Evolutionary conservation across 495 filamentous ascomycete species (phyloP).

Genomic region (Trichoderma virens): DNA sequence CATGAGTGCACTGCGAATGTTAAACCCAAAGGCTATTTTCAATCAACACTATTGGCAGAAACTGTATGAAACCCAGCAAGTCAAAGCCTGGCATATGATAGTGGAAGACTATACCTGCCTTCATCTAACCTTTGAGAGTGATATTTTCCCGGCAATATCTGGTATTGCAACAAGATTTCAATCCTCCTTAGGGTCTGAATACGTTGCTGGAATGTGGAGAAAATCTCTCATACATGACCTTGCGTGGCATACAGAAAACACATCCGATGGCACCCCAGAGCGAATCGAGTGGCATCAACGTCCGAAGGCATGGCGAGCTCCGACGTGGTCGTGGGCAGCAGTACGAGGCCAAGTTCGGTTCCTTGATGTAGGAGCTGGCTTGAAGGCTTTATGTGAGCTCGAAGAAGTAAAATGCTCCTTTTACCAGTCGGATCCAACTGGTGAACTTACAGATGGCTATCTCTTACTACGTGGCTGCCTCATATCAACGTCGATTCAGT

Average conservation of each 20-base stretch:
- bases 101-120: slow-evolving; percentile 15
- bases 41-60: not conserved
- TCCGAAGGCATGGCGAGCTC: slow-evolving; percentile 15
- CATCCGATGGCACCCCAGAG: not conserved
- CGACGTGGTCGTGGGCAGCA: slow-evolving; percentile 20
- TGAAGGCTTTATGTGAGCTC: slow-evolving; percentile 11
- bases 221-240: slow-evolving; percentile 12
- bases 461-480: slow-evolving; percentile 10
- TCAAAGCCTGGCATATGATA: slow-evolving; percentile 12
- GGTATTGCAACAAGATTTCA: slow-evolving; percentile 14
- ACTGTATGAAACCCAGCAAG: not conserved
- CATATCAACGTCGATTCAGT: slow-evolving; percentile 11
- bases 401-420: slow-evolving; percentile 7
- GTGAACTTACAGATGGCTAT: slow-evolving; percentile 11
- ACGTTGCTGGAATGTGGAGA: slow-evolving; percentile 17
- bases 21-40: slow-evolving; percentile 13
- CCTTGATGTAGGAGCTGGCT: not conserved
- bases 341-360: slow-evolving; percentile 13
- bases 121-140: slow-evolving; percentile 14
- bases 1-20: not conserved
- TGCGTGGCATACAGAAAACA: slow-evolving; percentile 11
- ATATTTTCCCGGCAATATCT: slow-evolving; percentile 18
- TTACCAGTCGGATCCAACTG: slow-evolving; percentile 13
- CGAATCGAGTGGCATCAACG: not conserved
- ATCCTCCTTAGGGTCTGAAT: not conserved